These are phyloP conservation scores for Spinacia oleracea DNA, from an alignment of 179 eudicot genomes.

Conservation along the genomic window DNA sequence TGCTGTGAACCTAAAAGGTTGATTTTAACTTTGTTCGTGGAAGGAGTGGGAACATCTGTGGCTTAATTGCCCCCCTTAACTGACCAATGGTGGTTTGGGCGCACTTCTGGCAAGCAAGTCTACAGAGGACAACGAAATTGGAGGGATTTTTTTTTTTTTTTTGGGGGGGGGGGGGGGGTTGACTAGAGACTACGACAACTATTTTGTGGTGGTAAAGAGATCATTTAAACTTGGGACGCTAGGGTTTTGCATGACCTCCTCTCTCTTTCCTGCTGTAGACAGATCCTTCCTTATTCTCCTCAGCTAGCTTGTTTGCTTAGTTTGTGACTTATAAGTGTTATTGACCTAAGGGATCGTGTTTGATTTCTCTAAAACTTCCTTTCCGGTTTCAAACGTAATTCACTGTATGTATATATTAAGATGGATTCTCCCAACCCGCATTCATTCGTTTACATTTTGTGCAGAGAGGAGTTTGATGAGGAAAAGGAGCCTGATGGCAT, in stretches of 20 bases:
- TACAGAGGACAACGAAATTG: neutral
- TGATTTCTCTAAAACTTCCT: neutral
- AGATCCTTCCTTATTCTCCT: neutral
- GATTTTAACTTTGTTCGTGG: neutral
- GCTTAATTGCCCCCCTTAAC: neutral
- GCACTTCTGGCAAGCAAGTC: neutral
- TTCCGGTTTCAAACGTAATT: neutral
- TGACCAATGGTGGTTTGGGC: neutral
- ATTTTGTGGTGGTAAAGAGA: neutral
- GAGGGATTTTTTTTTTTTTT: too few species aligned
- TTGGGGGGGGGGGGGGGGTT: neutral
- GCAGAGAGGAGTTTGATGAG: conserved; percentile 89
- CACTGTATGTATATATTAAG: neutral
- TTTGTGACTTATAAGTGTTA: neutral
- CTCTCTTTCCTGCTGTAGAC: neutral
- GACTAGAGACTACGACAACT: neutral
- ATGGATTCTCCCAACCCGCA: neutral
- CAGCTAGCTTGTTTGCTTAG: neutral
- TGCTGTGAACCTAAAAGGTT: neutral
- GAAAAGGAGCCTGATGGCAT: conserved; percentile 96
- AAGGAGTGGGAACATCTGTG: neutral
- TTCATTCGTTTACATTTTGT: conserved; percentile 4
- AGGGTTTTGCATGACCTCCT: neutral
- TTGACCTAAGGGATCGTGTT: too few species aligned
- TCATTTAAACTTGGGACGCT: neutral